Conservation (phyloP, 768 basidiomycete genomes). For the Collybia nuda region DNA sequence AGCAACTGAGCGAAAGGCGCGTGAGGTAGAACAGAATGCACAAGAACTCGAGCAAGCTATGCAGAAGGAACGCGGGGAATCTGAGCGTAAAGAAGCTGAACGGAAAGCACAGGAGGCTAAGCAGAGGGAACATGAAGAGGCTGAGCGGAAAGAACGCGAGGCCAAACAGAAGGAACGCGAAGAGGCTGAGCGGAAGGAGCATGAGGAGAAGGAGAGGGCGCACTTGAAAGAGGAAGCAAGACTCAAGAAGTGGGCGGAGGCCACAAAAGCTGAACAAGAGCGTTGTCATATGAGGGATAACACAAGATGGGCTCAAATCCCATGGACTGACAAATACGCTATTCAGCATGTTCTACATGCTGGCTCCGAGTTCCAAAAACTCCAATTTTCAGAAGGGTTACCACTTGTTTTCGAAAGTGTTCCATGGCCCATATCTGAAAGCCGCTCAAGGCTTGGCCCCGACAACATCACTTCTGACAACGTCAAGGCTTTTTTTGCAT, state of each 20-base stretch:
- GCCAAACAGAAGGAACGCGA: no score
- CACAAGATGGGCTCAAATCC: not conserved
- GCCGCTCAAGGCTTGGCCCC: not conserved
- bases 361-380: conserved; percentile 13
- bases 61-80: not conserved
- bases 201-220: not conserved
- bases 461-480: conserved; percentile 38
- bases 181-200: not conserved
- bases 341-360: not conserved
- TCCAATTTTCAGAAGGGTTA: conserved; percentile 19
- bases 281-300: not conserved
- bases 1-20: no score
- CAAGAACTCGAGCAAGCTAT: not conserved
- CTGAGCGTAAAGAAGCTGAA: not conserved
- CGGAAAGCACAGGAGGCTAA: not conserved
- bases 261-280: not conserved
- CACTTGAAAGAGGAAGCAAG: not conserved
- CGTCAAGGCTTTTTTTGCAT: conserved; percentile 54
- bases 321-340: conserved; percentile 1
- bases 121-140: no score
- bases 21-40: not conserved
- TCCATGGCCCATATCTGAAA: conserved; percentile 15
- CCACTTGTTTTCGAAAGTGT: conserved; percentile 15
- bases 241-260: not conserved
- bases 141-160: no score